Percentiles rank a stretch among this genome's conserved stretches.
phyloP scores from a whole-genome alignment of 2,329 filamentous ascomycete genomes.

The Botrytis pseudocinerea region DNA sequence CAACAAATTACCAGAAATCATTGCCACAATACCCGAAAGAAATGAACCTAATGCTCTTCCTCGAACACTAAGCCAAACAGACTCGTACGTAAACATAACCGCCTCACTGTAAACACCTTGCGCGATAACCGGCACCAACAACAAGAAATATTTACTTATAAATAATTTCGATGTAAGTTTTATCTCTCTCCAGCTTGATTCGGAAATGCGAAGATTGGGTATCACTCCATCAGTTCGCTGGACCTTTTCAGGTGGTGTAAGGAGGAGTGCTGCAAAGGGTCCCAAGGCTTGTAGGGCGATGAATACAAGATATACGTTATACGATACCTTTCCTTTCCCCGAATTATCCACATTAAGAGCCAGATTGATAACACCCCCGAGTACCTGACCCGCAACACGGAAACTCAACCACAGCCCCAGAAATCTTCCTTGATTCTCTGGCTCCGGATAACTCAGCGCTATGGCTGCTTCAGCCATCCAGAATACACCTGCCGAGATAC shows the following conservation, averaged over 20 bases:
- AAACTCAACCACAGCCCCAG: conserved; percentile 68
- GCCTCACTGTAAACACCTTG: conserved; percentile 71
- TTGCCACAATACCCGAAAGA: conserved; percentile 65
- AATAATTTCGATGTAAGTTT: conserved; percentile 60
- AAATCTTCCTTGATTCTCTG: conserved; percentile 63
- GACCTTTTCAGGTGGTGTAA: conserved; percentile 62
- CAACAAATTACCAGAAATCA: conserved; percentile 64
- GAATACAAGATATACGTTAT: conserved; percentile 68
- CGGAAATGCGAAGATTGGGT: conserved; percentile 59
- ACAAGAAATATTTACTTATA: conserved; percentile 59
- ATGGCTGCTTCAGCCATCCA: conserved; percentile 77
- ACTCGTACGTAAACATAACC: conserved; percentile 69
- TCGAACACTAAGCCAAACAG: conserved; percentile 69
- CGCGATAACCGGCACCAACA: conserved; percentile 67
- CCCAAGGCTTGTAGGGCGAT: conserved; percentile 68
- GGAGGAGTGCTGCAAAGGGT: conserved; percentile 62
- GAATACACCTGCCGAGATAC: conserved; percentile 61
- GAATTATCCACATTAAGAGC: conserved; percentile 61
- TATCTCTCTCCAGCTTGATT: conserved; percentile 59
- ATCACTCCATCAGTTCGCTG: conserved; percentile 64
- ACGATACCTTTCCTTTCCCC: conserved; percentile 64
- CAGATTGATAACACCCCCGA: conserved; percentile 71
- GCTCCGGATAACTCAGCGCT: conserved; percentile 70
- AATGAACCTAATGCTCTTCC: conserved; percentile 70
- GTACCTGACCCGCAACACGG: conserved; percentile 62